A percentile compares a stretch with the other conserved stretches of the same genome.
Evolutionary conservation across 371 early-diverging fungal species (phyloP).

Genomic region (Mortierella sp.): DNA sequence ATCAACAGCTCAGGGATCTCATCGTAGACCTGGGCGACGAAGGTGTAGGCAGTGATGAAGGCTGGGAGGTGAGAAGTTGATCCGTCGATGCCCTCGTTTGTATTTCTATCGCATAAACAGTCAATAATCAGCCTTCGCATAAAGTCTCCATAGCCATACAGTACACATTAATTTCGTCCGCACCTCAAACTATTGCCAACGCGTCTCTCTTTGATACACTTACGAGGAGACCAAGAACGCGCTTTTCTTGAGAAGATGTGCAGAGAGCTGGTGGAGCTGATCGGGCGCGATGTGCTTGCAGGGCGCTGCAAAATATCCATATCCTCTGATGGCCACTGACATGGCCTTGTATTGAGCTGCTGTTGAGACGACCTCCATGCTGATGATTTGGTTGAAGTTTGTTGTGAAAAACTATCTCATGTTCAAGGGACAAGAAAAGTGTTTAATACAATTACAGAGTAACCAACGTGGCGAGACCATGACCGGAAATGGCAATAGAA

Average conservation of each 20-base stretch:
- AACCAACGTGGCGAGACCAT: background rate
- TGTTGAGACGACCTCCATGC: conserved; percentile 57
- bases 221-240: conserved; percentile 73
- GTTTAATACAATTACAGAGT: background rate
- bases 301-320: conserved; percentile 79
- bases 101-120: conserved; percentile 15
- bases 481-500: background rate
- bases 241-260: conserved; percentile 67
- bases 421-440: too few species aligned
- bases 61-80: conserved; percentile 69
- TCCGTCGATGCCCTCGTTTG: conserved; percentile 57
- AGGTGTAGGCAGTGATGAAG: conserved; percentile 74
- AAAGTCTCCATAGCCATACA: background rate
- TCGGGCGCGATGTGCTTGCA: conserved; percentile 62
- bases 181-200: background rate
- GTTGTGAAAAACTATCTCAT: conserved; percentile 65
- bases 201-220: conserved; percentile 27
- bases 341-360: conserved; percentile 61
- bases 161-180: conserved; percentile 8
- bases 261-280: conserved; percentile 62
- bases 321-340: conserved; percentile 77
- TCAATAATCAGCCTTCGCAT: too few species aligned
- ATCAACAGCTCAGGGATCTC: conserved; percentile 63
- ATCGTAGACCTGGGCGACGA: conserved; percentile 66
- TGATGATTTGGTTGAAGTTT: conserved; percentile 60